These are phyloP conservation scores for Syncephalis plumigaleata DNA, from an alignment of 371 early-diverging fungal genomes.

Conservation along the genomic window DNA sequence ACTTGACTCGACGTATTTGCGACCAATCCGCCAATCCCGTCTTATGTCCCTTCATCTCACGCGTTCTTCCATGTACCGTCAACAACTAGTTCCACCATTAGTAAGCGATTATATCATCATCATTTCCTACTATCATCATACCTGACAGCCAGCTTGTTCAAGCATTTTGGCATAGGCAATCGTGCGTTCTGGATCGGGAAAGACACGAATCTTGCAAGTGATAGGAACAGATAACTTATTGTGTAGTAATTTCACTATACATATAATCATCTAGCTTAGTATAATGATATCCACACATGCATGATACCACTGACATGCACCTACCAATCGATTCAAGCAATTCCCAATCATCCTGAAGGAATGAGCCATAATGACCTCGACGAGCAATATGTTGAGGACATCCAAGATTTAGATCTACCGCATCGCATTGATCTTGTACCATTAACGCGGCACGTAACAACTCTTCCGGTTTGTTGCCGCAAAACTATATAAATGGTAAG, in stretches of 20 bases:
- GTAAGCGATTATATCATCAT: not conserved
- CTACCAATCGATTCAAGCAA: slow-evolving; percentile 48
- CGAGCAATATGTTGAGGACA: slow-evolving; percentile 97
- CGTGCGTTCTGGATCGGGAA: slow-evolving; percentile 79
- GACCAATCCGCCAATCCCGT: slow-evolving; percentile 98
- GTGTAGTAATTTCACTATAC: slow-evolving; percentile 48
- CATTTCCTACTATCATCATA: not conserved
- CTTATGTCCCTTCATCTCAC: slow-evolving; percentile 93
- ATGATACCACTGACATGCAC: no score
- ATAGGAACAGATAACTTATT: slow-evolving; percentile 83
- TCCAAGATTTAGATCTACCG: slow-evolving; percentile 96
- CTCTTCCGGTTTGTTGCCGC: slow-evolving; percentile 87
- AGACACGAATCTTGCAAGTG: slow-evolving; percentile 96
- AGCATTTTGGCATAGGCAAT: slow-evolving; percentile 95
- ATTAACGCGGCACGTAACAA: slow-evolving; percentile 74
- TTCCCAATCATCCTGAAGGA: slow-evolving; percentile 92
- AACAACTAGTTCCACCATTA: slow-evolving; percentile 28
- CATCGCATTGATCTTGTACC: slow-evolving; percentile 80
- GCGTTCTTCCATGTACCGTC: slow-evolving; percentile 90
- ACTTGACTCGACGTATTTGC: slow-evolving; percentile 86
- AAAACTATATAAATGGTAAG: slow-evolving; percentile 50
- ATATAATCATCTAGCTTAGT: no score
- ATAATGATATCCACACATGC: slow-evolving; percentile 1
- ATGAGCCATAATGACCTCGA: slow-evolving; percentile 92
- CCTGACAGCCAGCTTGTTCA: slow-evolving; percentile 81